These are phyloP conservation scores for Plicaturopsis crispa DNA, from an alignment of 768 basidiomycete genomes.

Conservation along the genomic window DNA sequence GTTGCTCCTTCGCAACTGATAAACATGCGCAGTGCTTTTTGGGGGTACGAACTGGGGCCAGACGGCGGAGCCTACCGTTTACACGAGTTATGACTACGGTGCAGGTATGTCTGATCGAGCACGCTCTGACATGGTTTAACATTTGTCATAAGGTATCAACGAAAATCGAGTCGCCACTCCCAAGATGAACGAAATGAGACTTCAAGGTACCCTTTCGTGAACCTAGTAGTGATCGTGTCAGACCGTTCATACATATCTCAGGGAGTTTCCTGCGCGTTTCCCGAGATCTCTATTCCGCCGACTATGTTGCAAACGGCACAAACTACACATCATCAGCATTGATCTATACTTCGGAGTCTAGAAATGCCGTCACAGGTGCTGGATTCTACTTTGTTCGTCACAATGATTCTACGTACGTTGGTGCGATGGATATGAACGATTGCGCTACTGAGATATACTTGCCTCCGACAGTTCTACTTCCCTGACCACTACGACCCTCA, in stretches of 20 bases:
- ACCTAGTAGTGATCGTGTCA: not conserved
- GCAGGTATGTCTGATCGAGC: conserved; percentile 24
- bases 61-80: conserved; percentile 47
- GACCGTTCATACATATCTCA: conserved; percentile 9
- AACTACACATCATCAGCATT: conserved; percentile 37
- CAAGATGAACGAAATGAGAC: conserved; percentile 47
- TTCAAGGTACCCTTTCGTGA: conserved; percentile 29
- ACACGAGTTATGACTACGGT: conserved; percentile 59
- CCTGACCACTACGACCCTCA: conserved; percentile 34
- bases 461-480: conserved; percentile 28
- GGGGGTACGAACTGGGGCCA: conserved; percentile 63
- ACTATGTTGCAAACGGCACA: conserved; percentile 41
- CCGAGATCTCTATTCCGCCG: conserved; percentile 35
- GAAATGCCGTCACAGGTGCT: conserved; percentile 34
- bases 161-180: conserved; percentile 40
- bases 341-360: conserved; percentile 38
- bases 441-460: too few relatives aligned
- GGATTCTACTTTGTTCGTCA: conserved; percentile 47
- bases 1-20: not conserved
- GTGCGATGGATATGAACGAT: not conserved
- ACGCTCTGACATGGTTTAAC: conserved; percentile 1
- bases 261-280: conserved; percentile 48
- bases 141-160: conserved; percentile 32
- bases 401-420: conserved; percentile 29
- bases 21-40: conserved; percentile 34